phyloP scores from a whole-genome alignment of 202 grass and related monocot genomes.

The Digitaria exilis region DNA sequence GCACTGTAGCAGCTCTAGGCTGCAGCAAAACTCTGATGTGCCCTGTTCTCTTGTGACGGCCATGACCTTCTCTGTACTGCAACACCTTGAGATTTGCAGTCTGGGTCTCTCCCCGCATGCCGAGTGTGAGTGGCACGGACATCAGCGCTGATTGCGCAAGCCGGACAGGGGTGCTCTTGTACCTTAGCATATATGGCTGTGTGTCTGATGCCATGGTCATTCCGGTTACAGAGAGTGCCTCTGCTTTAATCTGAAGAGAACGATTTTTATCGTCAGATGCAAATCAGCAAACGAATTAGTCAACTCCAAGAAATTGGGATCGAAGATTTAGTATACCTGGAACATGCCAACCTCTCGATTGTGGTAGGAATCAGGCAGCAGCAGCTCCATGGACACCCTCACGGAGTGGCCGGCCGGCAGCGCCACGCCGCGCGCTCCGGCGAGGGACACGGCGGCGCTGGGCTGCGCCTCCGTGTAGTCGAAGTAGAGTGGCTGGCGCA shows the following conservation, averaged over 20 bases:
- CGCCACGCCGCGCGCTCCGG: neutral
- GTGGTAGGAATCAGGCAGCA: slow-evolving; percentile 40
- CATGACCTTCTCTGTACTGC: slow-evolving; percentile 44
- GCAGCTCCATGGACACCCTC: slow-evolving; percentile 38
- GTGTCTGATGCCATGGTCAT: slow-evolving; percentile 32
- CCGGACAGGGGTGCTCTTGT: slow-evolving; percentile 40
- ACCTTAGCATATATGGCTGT: slow-evolving; percentile 42
- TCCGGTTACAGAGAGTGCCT: slow-evolving; percentile 27
- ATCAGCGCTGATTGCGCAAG: slow-evolving; percentile 22
- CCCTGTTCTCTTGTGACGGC: slow-evolving; percentile 30
- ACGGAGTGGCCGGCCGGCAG: slow-evolving; percentile 36
- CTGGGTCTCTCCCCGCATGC: slow-evolving; percentile 40
- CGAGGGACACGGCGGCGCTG: slow-evolving; percentile 7
- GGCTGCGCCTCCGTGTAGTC: slow-evolving; percentile 56
- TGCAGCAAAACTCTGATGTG: slow-evolving; percentile 41
- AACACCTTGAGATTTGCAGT: slow-evolving; percentile 21
- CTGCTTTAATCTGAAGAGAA: slow-evolving; percentile 34
- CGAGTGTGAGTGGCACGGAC: slow-evolving; percentile 37
- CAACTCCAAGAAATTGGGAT: neutral
- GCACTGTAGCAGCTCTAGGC: slow-evolving; percentile 33
- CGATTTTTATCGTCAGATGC: neutral
- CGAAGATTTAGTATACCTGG: slow-evolving; percentile 25
- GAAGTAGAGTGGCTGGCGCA: slow-evolving; percentile 46
- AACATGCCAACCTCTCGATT: slow-evolving; percentile 49
- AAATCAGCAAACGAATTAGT: neutral